phyloP scores from a whole-genome alignment of 2,329 filamentous ascomycete genomes.

The Aspergillus hortae region DNA sequence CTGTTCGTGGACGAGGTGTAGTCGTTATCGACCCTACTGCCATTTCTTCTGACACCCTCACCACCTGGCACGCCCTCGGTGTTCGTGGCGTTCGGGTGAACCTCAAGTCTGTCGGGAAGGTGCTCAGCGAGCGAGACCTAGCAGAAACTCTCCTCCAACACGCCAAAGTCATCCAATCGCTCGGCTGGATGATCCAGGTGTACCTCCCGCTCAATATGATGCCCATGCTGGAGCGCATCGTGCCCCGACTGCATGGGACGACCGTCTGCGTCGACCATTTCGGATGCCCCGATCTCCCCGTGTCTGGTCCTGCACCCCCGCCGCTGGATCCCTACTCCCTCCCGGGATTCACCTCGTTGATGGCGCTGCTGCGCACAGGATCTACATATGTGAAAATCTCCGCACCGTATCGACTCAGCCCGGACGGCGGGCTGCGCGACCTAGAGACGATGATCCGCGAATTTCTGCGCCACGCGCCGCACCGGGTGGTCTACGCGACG shows the following conservation, averaged over 20 bases:
- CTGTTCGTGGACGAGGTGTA: conserved; percentile 51
- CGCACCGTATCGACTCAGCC: conserved; percentile 55
- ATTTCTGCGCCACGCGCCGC: conserved; percentile 44
- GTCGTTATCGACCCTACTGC: conserved; percentile 53
- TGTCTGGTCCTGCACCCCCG: conserved; percentile 11
- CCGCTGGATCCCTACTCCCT: conserved; percentile 44
- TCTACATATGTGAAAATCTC: conserved; percentile 58
- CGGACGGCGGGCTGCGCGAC: conserved; percentile 42
- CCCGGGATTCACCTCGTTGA: conserved; percentile 48
- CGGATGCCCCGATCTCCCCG: conserved; percentile 45
- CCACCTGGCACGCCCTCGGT: conserved; percentile 55
- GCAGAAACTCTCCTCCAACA: conserved; percentile 44
- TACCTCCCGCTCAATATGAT: conserved; percentile 55
- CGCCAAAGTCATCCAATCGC: conserved; percentile 48
- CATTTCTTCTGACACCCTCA: conserved; percentile 38
- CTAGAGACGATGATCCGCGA: conserved; percentile 50
- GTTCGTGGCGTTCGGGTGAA: conserved; percentile 60
- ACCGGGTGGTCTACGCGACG: conserved; percentile 55
- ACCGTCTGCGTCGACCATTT: conserved; percentile 60
- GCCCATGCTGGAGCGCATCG: conserved; percentile 46
- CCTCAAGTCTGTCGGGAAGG: conserved; percentile 51
- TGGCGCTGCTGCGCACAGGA: conserved; percentile 46
- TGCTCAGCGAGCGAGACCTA: conserved; percentile 41
- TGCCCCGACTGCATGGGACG: conserved; percentile 46
- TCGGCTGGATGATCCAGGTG: conserved; percentile 58